Base-by-base conservation (phyloP, 371 early-diverging fungal genomes). In the Syncephalastrum monosporum region DNA sequence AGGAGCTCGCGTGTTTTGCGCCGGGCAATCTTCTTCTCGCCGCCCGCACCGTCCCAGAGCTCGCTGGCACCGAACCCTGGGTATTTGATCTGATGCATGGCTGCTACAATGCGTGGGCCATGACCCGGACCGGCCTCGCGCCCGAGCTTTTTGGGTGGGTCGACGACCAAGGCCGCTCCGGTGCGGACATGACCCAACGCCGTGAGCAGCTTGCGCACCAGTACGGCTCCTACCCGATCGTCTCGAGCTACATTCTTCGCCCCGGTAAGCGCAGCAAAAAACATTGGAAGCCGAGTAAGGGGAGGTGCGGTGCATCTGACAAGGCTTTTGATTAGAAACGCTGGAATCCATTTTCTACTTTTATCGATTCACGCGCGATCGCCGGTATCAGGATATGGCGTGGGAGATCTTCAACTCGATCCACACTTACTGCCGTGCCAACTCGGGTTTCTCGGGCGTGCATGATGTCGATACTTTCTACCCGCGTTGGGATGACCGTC, bases 261-360 rank as follows among this genome's bases (percentile, higher is more conserved):
- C 77, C 77, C 25, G 68, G 68, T 67, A 63, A 50, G n/a, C 23
- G 17, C 27, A 27, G 27, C 7, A 27, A 27, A 27, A 4, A n/a
- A n/a, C n/a, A 27, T 4, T 1, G 4, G 27, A 27, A 27, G 27
- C 27, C 4, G 4, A 7, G 27, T 27, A 27, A 27, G 21, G 2
- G 21, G 21, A 2, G 21, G 21, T 0, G 21, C 0, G 21, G 0
- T 27, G 27, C 3, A 14, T 24, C 21, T 42, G 52, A 45, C 23
- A 4, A 12, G 14, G 16, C 33, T n/a, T 14, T 33, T 2, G 4
- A 1, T 16, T 74, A 63, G 94, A 93, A 75, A 87, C 88, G 0
- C 51, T 91, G 12, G 94, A 93, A 62, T 82, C 83, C 14, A 55
- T 93, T 7, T 93, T 89, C 69, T 75, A 83, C 50, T 67, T 89